These are phyloP conservation scores for Cronartium quercuum DNA, from an alignment of 1,284 basidiomycete genomes.

Conservation along the genomic window DNA sequence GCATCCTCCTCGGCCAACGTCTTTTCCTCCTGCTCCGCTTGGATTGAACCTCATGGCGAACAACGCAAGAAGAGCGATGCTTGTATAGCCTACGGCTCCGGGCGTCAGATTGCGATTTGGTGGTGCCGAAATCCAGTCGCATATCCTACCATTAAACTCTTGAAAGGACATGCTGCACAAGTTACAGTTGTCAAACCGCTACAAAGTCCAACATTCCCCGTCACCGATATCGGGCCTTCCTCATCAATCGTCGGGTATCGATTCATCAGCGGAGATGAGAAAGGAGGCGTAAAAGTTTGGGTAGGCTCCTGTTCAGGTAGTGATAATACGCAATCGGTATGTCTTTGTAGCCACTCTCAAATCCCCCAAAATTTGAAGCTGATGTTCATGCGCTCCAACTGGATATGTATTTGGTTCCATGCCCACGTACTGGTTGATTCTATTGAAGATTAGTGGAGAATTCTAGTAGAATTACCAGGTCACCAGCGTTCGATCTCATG, in stretches of 20 bases:
- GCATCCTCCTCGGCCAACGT: conserved; percentile 10
- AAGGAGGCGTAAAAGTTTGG: conserved; percentile 21
- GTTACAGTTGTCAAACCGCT: conserved; percentile 22
- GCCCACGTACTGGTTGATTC: background rate
- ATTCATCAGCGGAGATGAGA: conserved; percentile 26
- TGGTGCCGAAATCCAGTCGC: background rate
- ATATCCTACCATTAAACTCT: conserved; percentile 7
- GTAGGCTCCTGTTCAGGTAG: background rate
- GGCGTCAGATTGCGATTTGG: conserved; percentile 30
- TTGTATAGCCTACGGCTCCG: conserved; percentile 21
- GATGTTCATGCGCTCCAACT: background rate
- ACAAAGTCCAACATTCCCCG: background rate
- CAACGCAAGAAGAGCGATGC: background rate
- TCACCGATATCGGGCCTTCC: background rate
- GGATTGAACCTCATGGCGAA: background rate
- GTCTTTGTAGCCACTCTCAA: background rate
- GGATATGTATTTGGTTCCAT: background rate
- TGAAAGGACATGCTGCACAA: conserved; percentile 9
- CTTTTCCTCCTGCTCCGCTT: conserved; percentile 25
- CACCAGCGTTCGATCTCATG: conserved; percentile 30
- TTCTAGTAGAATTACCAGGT: background rate
- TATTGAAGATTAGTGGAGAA: conserved; percentile 12
- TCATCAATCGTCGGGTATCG: background rate
- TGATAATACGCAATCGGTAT: background rate
- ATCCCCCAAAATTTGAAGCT: background rate